These are phyloP conservation scores for Leishmania turanica DNA, from an alignment of 208 protist species.

Conservation along the genomic window DNA sequence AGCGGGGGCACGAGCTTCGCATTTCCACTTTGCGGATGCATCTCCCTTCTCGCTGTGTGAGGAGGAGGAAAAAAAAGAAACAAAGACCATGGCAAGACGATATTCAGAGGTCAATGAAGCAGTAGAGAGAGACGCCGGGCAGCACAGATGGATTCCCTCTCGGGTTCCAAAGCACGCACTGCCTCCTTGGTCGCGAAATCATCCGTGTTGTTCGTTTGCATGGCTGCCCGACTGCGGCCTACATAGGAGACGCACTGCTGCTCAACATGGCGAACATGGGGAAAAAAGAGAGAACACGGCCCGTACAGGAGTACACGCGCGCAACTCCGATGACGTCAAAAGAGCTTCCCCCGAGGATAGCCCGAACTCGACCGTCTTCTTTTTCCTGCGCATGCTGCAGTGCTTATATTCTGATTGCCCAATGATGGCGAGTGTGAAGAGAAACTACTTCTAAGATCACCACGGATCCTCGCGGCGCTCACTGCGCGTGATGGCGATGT, in stretches of 20 bases:
- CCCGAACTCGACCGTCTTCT: background rate
- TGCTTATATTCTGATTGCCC: background rate
- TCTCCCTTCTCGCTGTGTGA: background rate
- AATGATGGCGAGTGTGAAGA: slow-evolving; percentile 11
- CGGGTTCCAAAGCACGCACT: background rate
- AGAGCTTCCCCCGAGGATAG: too few relatives aligned
- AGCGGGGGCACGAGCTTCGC: slow-evolving; percentile 32
- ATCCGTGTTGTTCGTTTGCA: background rate
- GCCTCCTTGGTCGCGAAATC: background rate
- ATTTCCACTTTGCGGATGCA: background rate
- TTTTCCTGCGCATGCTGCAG: background rate
- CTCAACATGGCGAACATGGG: background rate
- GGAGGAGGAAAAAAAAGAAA: background rate
- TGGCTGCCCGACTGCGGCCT: background rate
- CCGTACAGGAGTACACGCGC: background rate
- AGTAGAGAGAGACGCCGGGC: background rate
- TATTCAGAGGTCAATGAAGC: background rate
- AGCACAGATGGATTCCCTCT: background rate
- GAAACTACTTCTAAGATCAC: slow-evolving; percentile 32
- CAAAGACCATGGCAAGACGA: background rate
- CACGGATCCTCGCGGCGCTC: slow-evolving; percentile 84
- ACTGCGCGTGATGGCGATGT: slow-evolving; percentile 82
- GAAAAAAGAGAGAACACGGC: background rate
- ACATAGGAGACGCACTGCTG: background rate
- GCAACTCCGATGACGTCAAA: background rate